Evolutionary conservation across 345 rosid species (phyloP).

Genomic region (Citropsis articulata): DNA sequence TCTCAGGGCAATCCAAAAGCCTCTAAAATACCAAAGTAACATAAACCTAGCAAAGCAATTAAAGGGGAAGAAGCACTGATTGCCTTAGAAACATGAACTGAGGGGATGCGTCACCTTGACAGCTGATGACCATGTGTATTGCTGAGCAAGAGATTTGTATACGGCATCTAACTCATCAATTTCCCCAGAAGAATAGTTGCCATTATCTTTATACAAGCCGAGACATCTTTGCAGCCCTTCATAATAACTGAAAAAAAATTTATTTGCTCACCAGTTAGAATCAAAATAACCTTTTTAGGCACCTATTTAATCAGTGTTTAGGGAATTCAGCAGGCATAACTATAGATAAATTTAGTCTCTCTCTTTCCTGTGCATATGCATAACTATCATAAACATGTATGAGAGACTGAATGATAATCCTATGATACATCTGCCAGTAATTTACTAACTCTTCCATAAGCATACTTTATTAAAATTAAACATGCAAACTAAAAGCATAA

Average conservation of each 20-base stretch:
- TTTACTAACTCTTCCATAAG: slow-evolving; percentile 3
- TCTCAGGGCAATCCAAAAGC: neutral
- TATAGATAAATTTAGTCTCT: neutral
- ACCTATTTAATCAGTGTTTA: neutral
- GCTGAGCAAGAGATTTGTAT: slow-evolving; percentile 69
- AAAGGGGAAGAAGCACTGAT: neutral
- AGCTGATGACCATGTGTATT: slow-evolving; percentile 87
- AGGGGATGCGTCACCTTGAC: slow-evolving; percentile 63
- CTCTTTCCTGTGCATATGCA: neutral
- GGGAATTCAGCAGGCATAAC: neutral
- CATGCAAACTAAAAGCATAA: neutral
- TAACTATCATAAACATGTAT: neutral
- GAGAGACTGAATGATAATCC: neutral
- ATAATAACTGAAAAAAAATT: slow-evolving; percentile 56
- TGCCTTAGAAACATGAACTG: neutral
- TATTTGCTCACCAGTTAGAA: slow-evolving; percentile 2
- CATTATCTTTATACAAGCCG: slow-evolving; percentile 55
- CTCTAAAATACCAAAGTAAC: neutral
- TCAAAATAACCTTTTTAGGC: neutral
- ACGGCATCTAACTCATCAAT: slow-evolving; percentile 70
- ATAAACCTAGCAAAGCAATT: neutral
- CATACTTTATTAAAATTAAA: neutral
- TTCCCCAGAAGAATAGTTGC: slow-evolving; percentile 66
- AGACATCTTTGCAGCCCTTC: slow-evolving; percentile 91
- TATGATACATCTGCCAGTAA: neutral